Base-by-base conservation (phyloP, 257 asterid species). In the Haberlea rhodopensis region DNA sequence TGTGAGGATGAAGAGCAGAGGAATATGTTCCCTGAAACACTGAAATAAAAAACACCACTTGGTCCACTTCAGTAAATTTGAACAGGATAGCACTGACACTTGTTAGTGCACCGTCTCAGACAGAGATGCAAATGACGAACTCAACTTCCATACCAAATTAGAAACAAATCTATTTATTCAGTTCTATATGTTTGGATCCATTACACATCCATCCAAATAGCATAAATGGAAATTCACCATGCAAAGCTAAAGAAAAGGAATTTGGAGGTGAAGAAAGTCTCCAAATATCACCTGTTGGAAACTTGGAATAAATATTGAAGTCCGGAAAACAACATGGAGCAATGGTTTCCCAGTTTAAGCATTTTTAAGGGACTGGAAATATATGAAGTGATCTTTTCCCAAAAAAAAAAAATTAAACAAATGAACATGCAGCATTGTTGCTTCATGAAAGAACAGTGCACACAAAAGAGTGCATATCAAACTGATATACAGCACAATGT, bases 1-100 rank as follows among this genome's bases (percentile, higher is more conserved):
- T 78, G 85, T 28, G 94, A 79, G 71, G 80, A 62, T 45, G 95
- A 70, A 71, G 88, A 78, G 75, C 95, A 91, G 32, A 91, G 89
- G 68, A 81, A 88, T 62, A 54, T 60, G 84, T 91, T 91, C 70
- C 98, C 98, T 61, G 91, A 87, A 68, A 91, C 79, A 78, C 98
- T 91, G 84, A 23, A 80, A 66, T 59, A 75, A 71, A 73, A 31
- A 48, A 29, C 31, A 67, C 43, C 43, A 34, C n/a, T n/a, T n/a
- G n/a, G n/a, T n/a, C n/a, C n/a, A n/a, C 56, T 61, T 67, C 43
- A 73, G 32, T 32, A 27, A 52, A 53, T 16, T 31, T 51, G 55
- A 62, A 65, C 31, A 40, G 48, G 48, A 40, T 40, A 40, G 13
- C 18, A 13, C 11, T n/a, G 13, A 40, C 5, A 40, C 4, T 40